phyloP scores from a whole-genome alignment of 2,329 filamentous ascomycete species.

The Pseudogymnoascus sp. region DNA sequence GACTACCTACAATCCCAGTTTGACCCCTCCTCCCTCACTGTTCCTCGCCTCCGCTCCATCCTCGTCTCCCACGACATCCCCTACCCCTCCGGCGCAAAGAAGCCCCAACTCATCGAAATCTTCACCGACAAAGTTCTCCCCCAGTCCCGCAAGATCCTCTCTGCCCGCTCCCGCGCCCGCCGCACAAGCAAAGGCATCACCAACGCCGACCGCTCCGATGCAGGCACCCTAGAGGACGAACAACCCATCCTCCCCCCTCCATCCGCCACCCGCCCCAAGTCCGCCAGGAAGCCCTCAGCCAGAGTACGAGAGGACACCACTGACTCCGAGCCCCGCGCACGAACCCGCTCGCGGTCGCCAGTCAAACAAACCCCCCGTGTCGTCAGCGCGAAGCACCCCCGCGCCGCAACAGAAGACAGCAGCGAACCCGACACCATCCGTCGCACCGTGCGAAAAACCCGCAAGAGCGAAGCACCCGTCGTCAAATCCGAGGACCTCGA shows the following conservation, averaged over 20 bases:
- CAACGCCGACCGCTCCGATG: slow-evolving; percentile 57
- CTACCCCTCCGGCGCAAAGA: slow-evolving; percentile 87
- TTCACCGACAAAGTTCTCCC: slow-evolving; percentile 74
- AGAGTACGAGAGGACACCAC: slow-evolving; percentile 43
- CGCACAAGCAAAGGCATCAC: slow-evolving; percentile 81
- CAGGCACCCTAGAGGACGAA: slow-evolving; percentile 52
- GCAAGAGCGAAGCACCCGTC: slow-evolving; percentile 38
- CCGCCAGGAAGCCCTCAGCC: slow-evolving; percentile 46
- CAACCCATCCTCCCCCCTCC: slow-evolving; percentile 40
- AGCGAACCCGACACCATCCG: slow-evolving; percentile 32
- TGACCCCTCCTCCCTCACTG: slow-evolving; percentile 73
- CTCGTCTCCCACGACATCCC: slow-evolving; percentile 79
- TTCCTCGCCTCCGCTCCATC: slow-evolving; percentile 83
- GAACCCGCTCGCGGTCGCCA: slow-evolving; percentile 36
- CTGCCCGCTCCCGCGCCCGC: slow-evolving; percentile 68
- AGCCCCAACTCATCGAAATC: slow-evolving; percentile 75
- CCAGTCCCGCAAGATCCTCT: slow-evolving; percentile 67
- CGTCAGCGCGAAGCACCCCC: slow-evolving; percentile 45
- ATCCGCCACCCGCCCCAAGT: slow-evolving; percentile 44
- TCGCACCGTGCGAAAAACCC: slow-evolving; percentile 42
- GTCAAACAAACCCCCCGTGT: slow-evolving; percentile 45
- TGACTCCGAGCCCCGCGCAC: slow-evolving; percentile 36
- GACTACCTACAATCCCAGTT: slow-evolving; percentile 85
- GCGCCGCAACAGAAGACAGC: slow-evolving; percentile 40
- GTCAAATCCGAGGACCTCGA: slow-evolving; percentile 46